Base-by-base conservation (phyloP, 768 basidiomycete genomes). In the Gyrodon lividus region DNA sequence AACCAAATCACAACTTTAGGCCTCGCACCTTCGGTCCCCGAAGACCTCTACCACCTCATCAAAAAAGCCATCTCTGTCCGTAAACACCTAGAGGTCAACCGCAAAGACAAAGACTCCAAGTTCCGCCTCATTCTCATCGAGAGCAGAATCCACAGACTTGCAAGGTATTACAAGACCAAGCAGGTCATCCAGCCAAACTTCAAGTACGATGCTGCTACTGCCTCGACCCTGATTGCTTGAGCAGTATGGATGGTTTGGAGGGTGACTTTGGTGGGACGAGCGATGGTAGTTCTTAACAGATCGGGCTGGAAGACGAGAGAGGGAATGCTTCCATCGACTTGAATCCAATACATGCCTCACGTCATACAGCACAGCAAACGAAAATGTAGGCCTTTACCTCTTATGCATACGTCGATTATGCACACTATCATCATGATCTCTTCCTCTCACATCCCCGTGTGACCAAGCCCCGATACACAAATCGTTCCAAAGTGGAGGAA, bases 1-100 rank as follows among this genome's bases (percentile, higher is more conserved):
- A 9, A n/a, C 16, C 14, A 19, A 44, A 13, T 31, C 14, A 26
- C 7, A 37, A n/a, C 24, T 1, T 20, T 31, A 96, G 94, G 92
- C 76, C 89, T 98, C 77, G 94, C 87, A 72, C 94, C 96, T 67
- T 82, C 86, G 75, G 91, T 98, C 78, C 96, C 96, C 64, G 96
- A 99, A 84, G 96, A 97, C 83, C 89, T 98, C 57, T 97, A 92
- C 89, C 88, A 93, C 83, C 87, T 97, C 74, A 88, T 98, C 84
- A 98, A 98, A 87, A 99, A 98, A 86, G 96, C 96, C 72, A 94
- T 99, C 68, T 81, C 92, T 65, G 93, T 99, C 68, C 93, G 95
- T 76, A 98, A 98, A 82, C 96, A 98, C 76, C 84, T 99, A 63
- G 92, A 97, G 75, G 80, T 82, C 66, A 98, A 97, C 88, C 87